Conservation (phyloP, 2,329 filamentous ascomycete genomes). For the Bipolaris bicolor region DNA sequence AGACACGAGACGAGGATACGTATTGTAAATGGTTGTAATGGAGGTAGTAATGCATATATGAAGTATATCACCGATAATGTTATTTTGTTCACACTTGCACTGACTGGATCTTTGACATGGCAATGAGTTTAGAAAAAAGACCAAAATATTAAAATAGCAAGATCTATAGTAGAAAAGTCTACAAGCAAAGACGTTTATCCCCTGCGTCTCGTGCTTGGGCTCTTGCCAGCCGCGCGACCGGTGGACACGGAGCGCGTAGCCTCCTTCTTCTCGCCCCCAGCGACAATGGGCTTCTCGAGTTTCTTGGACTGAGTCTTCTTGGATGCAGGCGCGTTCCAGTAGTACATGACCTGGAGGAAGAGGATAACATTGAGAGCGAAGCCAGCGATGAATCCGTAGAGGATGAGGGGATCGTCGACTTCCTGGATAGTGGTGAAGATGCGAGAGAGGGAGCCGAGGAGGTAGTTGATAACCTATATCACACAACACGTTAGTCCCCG, state of each 20-base stretch:
- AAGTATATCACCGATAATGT: not conserved
- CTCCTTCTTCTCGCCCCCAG: constrained; percentile 37
- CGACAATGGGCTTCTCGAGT: constrained; percentile 45
- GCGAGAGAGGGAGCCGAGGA: constrained; percentile 86
- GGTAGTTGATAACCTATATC: constrained; percentile 92
- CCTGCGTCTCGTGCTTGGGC: constrained; percentile 62
- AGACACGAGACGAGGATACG: not conserved
- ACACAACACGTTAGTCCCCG: not conserved
- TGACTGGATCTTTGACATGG: too few species aligned
- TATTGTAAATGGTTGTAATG: constrained; percentile 21
- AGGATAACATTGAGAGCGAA: constrained; percentile 89
- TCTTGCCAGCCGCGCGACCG: constrained; percentile 50
- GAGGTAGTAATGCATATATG: constrained; percentile 29
- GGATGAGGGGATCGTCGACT: constrained; percentile 93
- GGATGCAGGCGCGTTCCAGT: constrained; percentile 74
- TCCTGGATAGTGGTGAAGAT: constrained; percentile 98
- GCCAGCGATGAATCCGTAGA: constrained; percentile 92
- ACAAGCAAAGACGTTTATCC: constrained; percentile 46
- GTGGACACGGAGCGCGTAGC: constrained; percentile 46
- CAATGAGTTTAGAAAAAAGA: too few species aligned
- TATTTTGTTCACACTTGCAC: not conserved
- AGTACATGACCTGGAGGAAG: constrained; percentile 90
- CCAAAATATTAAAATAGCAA: not conserved
- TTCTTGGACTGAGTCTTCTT: constrained; percentile 50
- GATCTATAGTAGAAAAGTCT: not conserved